Base-by-base conservation (phyloP, 805 yeast species). In the Teunomyces aglyptinius region DNA sequence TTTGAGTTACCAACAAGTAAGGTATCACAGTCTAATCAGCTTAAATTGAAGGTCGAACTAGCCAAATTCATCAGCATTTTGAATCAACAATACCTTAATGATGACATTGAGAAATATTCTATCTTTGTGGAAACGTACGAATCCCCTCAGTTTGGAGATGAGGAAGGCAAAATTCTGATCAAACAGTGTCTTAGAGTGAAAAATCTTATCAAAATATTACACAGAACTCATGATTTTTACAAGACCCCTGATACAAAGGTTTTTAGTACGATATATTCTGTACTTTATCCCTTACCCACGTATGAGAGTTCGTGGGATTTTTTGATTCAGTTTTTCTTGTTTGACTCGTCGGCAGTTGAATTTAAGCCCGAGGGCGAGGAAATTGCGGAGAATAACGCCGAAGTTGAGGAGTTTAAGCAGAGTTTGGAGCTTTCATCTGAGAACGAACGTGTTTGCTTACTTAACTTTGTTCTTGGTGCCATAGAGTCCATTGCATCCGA, bases 61-160 rank as follows among this genome's bases (percentile, higher is more conserved):
- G 79, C 85, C 8, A 80, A 70, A 49, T 82, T 87, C 52, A 63
- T 84, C 16, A 63, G 73, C 6, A 50, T 66, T 6, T 72, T 76
- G 19, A 79, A 76, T 45, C 55, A 55, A 5, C 79, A 77, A 13
- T 59, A 62, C 16, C 59, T 67, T 5, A 56, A 60, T 5, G 77
- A 71, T 3, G 60, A 64, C 12, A 28, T 64, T 18, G 81, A 75
- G 38, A 56, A 64, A 10, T 60, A 64, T 44, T 55, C 63, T 4
- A 51, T 64, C 1, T 57, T 61, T 11, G 55, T 78, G 20, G 62
- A 68, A 3, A 49, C 58, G 5, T 59, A 64, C 36, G 54, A 50
- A 11, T 60, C 66, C 1, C 38, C 47, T 15, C 59, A 55, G 33
- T 59, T 67, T 42, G 67, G 58, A 2, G 56, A 53, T 3, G 61